phyloP scores from a whole-genome alignment of 257 asterid species.

The Dorcoceras hygrometricum region DNA sequence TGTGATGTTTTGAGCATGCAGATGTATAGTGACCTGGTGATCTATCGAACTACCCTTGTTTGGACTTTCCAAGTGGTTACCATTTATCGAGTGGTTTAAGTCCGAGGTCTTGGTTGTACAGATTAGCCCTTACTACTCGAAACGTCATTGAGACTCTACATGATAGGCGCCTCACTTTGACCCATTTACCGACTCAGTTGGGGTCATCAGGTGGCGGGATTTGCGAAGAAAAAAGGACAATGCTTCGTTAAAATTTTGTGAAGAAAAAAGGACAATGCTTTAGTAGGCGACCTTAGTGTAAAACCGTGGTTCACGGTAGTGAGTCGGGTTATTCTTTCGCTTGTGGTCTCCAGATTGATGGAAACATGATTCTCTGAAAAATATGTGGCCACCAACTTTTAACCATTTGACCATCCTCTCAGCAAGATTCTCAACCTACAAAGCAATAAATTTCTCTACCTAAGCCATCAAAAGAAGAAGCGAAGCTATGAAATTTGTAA shows the following conservation, averaged over 20 bases:
- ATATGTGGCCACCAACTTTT: conserved; percentile 87
- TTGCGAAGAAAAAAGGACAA: too few species aligned
- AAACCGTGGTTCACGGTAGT: conserved; percentile 92
- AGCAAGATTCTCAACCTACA: conserved; percentile 69
- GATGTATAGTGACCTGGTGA: too few species aligned
- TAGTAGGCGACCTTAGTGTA: conserved; percentile 82
- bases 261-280: neutral
- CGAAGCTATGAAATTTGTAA: neutral
- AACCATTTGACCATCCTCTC: conserved; percentile 85
- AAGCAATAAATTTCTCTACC: conserved; percentile 21
- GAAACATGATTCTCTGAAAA: conserved; percentile 95
- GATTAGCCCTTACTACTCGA: too few species aligned
- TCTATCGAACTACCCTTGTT: too few species aligned
- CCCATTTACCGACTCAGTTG: too few species aligned
- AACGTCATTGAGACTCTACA: too few species aligned
- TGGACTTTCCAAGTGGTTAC: too few species aligned
- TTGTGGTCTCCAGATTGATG: conserved; percentile 97
- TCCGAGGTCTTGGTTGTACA: too few species aligned
- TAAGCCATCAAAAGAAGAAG: neutral
- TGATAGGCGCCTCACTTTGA: too few species aligned
- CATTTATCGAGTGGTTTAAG: too few species aligned
- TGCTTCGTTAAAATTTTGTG: neutral
- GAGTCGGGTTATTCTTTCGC: conserved; percentile 81
- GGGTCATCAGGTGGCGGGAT: too few species aligned
- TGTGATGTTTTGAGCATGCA: too few species aligned